Percentiles rank a stretch among this genome's conserved stretches.
phyloP scores from a whole-genome alignment of 352 stramenopile genomes.

The Pythium periplocum region DNA sequence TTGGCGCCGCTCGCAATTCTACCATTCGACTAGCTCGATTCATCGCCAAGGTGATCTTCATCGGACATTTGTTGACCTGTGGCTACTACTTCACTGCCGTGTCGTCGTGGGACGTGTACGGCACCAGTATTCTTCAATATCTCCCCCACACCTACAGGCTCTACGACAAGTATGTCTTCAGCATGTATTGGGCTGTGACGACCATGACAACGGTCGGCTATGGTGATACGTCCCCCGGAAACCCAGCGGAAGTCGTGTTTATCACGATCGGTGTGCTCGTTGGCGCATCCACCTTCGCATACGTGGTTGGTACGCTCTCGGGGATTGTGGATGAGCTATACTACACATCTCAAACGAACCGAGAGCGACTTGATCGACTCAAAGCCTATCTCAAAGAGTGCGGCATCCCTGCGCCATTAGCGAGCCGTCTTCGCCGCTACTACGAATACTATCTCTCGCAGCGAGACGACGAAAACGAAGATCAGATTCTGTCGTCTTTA shows the following conservation, averaged over 20 bases:
- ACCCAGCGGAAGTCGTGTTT: slow-evolving; percentile 49
- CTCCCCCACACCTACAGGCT: slow-evolving; percentile 24
- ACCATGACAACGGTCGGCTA: slow-evolving; percentile 83
- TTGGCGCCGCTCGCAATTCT: slow-evolving; percentile 42
- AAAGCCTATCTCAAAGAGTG: slow-evolving; percentile 76
- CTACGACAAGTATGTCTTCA: slow-evolving; percentile 61
- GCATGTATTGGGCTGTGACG: slow-evolving; percentile 71
- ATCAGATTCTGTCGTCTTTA: slow-evolving; percentile 57
- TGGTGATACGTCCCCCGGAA: slow-evolving; percentile 56
- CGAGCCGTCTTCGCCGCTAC: slow-evolving; percentile 53
- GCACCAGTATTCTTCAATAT: slow-evolving; percentile 19
- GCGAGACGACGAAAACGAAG: slow-evolving; percentile 67
- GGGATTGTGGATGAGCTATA: slow-evolving; percentile 75
- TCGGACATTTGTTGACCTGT: slow-evolving; percentile 51
- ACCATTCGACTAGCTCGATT: slow-evolving; percentile 51
- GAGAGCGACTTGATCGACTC: slow-evolving; percentile 63
- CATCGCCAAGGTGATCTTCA: slow-evolving; percentile 57
- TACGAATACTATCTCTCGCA: slow-evolving; percentile 80
- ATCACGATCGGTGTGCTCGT: slow-evolving; percentile 50
- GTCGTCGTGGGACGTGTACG: slow-evolving; percentile 25
- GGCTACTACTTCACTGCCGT: slow-evolving; percentile 58
- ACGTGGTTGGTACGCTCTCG: slow-evolving; percentile 73
- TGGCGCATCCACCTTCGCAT: slow-evolving; percentile 64
- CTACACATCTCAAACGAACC: slow-evolving; percentile 35
- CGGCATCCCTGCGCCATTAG: slow-evolving; percentile 46